Base-by-base conservation (phyloP, 2,329 filamentous ascomycete species). In the Beauveria sp. region DNA sequence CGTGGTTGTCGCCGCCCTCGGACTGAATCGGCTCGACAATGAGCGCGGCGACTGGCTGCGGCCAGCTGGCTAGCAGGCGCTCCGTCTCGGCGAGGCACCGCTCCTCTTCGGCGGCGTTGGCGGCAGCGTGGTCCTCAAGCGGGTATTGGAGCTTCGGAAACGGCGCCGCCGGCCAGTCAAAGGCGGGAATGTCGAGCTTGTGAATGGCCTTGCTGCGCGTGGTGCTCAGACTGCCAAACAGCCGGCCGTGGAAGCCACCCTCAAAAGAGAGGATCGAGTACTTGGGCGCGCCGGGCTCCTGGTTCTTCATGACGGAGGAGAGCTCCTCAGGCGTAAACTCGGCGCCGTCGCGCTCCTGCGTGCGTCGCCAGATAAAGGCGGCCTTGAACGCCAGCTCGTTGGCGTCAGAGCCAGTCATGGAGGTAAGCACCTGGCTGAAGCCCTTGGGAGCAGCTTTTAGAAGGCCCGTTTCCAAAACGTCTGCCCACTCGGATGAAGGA, bases 321-420 rank as follows among this genome's bases (percentile, higher is more conserved):
- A 93, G 80, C 75, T 96, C 93, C 70, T 90, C 85, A 53, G 86
- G 76, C 30, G 89, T 90, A 79, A 96, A 96, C 61, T 93, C 90
- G 61, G 87, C 89, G 45, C 90, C 90, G 66, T 91, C 91, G 65
- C 93, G 90, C 76, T 95, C 85, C 66, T 86, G 82, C 74, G 91
- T 89, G 54, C 90, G 86, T 71, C 88, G 87, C 83, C 88, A 96
- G 88, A 96, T 96, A 79, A 96, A 96, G 53, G 93, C 92, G 7
- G 92, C 92, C 79, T 96, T 96, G 84, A 91, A 96, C 42, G 93
- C 93, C 42, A 90, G 89, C 79, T 96, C 93, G 77, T 96, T 96
- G 76, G 92, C 92, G 70, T 96, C 92, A 24, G 91, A 96, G 64
- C 92, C 92, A 60, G 91, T 86, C 81, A 91, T 89, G 66, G 88